Evolutionary conservation across 129 eudicot genomes (phyloP), one percentile per base, ranked within the genome.

Genomic region (Lonicera japonica): DNA sequence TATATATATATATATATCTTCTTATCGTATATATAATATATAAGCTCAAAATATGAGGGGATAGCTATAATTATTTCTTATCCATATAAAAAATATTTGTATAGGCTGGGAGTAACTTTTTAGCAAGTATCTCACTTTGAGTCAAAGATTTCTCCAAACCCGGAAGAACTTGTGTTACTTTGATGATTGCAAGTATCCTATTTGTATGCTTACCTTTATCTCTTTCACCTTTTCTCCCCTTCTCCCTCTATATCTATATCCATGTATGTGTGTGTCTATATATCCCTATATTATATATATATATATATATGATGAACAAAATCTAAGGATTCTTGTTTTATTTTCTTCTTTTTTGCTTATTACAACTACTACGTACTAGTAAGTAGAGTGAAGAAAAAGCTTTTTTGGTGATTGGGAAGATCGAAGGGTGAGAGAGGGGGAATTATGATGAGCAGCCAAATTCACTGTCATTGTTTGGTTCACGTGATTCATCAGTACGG

Each of bases 111-210:
- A 6, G 36, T 29, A 29, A 29, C 36, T 29, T 29, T 29, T 29
- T 29, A 6, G 4, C 36, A 11, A 43, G 20, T 20, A 36, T 69
- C 41, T 39, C 40, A 25, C 55, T 34, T 61, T 55, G 82, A 67
- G 79, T 78, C 83, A 73, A 73, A 78, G 83, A 73, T 73, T 43
- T 17, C 36, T 46, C 57, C 61, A 70, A 78, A 68, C 74, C 67
- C 73, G 70, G 78, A 75, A 68, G 78, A 75, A 81, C 70, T 67
- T 65, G 54, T 57, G 78, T 72, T 74, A 76, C 95, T 82, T 79
- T 86, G 89, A 82, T 86, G 78, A 82, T 86, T 79, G 81, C 88
- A 62, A 69, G 79, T 71, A 80, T 83, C 81, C 56, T 56, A 69
- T 65, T 56, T 63, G 70, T 60, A 61, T 51, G 70, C 63, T n/a